These are phyloP conservation scores for Chenopodium suecicum DNA, from an alignment of 148 eudicot genomes.

Conservation along the genomic window DNA sequence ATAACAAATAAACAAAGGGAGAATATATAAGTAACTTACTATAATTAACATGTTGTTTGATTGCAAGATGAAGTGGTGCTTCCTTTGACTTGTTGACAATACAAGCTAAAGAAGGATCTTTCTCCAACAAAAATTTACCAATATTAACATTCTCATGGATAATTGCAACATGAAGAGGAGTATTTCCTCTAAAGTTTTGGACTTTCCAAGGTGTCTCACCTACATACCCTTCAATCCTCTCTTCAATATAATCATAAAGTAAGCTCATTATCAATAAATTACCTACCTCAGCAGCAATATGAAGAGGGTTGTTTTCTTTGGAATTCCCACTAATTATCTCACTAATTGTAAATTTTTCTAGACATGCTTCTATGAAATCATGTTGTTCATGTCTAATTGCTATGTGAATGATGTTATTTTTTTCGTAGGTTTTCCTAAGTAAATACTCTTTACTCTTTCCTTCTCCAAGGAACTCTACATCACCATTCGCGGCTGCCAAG, in stretches of 20 bases:
- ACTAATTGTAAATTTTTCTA: background rate
- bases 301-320: background rate
- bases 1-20: no score
- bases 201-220: background rate
- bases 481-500: background rate
- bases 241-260: background rate
- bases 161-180: background rate
- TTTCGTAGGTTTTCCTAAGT: background rate
- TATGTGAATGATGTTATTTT: constrained; percentile 13
- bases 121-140: constrained; percentile 9
- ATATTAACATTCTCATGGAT: background rate
- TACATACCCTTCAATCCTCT: background rate
- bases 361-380: constrained; percentile 1
- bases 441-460: background rate
- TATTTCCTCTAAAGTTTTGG: background rate
- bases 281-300: constrained; percentile 1
- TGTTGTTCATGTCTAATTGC: background rate
- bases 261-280: background rate
- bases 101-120: background rate
- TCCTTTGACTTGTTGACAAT: background rate
- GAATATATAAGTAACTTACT: background rate
- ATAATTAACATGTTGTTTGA: constrained; percentile 6
- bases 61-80: constrained; percentile 10
- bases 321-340: background rate
- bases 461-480: background rate